A percentile compares a stretch with the other conserved stretches of the same genome.
Conservation (phyloP, 306 rosid genomes). For the Prunus dulcis region DNA sequence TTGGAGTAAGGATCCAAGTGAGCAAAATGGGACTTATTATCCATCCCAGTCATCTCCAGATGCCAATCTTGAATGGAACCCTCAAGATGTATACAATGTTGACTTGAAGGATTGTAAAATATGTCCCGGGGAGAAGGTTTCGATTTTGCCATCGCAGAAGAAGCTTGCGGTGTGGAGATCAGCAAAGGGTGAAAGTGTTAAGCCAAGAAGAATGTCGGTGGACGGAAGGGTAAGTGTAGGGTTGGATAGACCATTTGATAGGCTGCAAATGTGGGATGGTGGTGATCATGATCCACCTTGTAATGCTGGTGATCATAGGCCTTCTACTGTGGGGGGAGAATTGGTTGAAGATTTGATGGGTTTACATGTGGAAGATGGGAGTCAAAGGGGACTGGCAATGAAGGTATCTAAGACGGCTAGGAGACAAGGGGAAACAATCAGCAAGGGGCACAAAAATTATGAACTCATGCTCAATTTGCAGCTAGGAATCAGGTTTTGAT, state of each 20-base stretch:
- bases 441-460: constrained; percentile 82
- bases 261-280: constrained; percentile 60
- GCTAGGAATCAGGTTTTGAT: constrained; percentile 67
- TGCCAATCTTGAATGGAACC: constrained; percentile 65
- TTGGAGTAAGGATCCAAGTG: constrained; percentile 59
- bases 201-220: constrained; percentile 62
- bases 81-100: constrained; percentile 52
- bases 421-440: constrained; percentile 78
- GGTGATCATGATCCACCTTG: constrained; percentile 14
- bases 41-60: constrained; percentile 40
- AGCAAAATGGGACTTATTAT: constrained; percentile 57
- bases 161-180: constrained; percentile 81
- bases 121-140: constrained; percentile 66
- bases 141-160: constrained; percentile 74
- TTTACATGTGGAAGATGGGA: constrained; percentile 27
- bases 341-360: constrained; percentile 36
- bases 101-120: constrained; percentile 44
- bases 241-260: constrained; percentile 56
- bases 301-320: constrained; percentile 18
- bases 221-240: constrained; percentile 73
- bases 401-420: constrained; percentile 50
- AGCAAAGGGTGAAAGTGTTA: constrained; percentile 43
- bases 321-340: constrained; percentile 34
- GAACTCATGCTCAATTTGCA: constrained; percentile 94
- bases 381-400: constrained; percentile 28